phyloP scores from a whole-genome alignment of 306 rosid species.

The Trifolium dubium region DNA sequence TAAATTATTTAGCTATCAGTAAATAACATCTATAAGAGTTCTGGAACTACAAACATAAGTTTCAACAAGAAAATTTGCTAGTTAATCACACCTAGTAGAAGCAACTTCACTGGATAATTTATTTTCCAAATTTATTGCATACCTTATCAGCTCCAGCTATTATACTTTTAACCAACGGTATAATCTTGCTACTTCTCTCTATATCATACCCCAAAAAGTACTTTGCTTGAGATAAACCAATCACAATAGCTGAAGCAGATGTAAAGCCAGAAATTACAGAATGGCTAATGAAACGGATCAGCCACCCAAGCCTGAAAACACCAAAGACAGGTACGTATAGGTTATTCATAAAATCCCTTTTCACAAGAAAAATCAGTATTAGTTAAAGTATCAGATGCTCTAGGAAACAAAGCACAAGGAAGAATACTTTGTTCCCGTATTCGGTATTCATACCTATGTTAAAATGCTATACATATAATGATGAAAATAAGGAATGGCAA shows the following conservation, averaged over 20 bases:
- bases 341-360: slow-evolving; percentile 27
- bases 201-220: slow-evolving; percentile 88
- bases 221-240: slow-evolving; percentile 92
- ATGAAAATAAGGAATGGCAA: slow-evolving; percentile 30
- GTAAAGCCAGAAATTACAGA: slow-evolving; percentile 99
- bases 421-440: slow-evolving; percentile 15
- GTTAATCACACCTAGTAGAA: slow-evolving; percentile 28
- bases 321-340: slow-evolving; percentile 34
- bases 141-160: slow-evolving; percentile 91
- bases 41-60: slow-evolving; percentile 12
- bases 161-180: slow-evolving; percentile 86
- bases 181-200: slow-evolving; percentile 79
- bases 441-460: slow-evolving; percentile 2
- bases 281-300: slow-evolving; percentile 96
- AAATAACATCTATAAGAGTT: not conserved
- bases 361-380: slow-evolving; percentile 28
- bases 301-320: slow-evolving; percentile 94
- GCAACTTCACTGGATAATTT: slow-evolving; percentile 22
- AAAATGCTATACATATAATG: slow-evolving; percentile 28
- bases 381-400: slow-evolving; percentile 10
- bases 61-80: slow-evolving; percentile 31
- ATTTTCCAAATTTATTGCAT: slow-evolving; percentile 46
- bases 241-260: slow-evolving; percentile 90
- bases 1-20: slow-evolving; percentile 25
- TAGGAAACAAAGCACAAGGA: slow-evolving; percentile 13